Base-by-base conservation (phyloP, 2,329 filamentous ascomycete species). In the Didymella keratinophila region DNA sequence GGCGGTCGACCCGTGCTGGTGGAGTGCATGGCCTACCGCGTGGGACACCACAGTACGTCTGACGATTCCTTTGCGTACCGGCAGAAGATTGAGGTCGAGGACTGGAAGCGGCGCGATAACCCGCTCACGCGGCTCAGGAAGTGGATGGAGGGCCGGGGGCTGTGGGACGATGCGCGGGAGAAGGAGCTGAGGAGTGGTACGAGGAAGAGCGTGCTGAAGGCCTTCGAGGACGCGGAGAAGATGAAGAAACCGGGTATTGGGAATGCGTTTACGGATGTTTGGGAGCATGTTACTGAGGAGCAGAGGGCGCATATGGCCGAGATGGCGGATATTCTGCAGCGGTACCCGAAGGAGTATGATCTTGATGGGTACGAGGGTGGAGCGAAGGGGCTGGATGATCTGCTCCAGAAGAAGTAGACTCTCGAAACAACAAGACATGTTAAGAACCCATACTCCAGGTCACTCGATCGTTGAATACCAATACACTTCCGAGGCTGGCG, bases 11-110 rank as follows among this genome's bases (percentile, higher is more conserved):
- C 92, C 0, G 86, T 99, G 0, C 81, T 99, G 8, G 89, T 99
- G 39, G 95, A 99, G 79, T 93, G 93, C 55, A 96, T 99, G 91
- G 94, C 91, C 23, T 99, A 99, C 79, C 92, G 95, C n/a, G 93
- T 98, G 42, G 94, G 91, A 7, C 93, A 99, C 75, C 95, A 99
- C 80, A 97, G 92, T 78, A 99, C 95, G 0, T 95, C 91, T 0
- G 95, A 99, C 73, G 95, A 99, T 78, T 95, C 91, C 25, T 99
- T 97, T 71, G 95, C 95, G 0, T 99, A 99, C 80, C 90, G 95
- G 9, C 93, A 93, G 1, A 87, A 90, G 25, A 88, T 97, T 0
- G 95, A 99, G 73, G 95, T 99, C 8, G 91, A 97, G 74, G 92
- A 96, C 74, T 97, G 93, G 93, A 96, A 96, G 77, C 77, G 92